Percentiles rank a stretch among this genome's conserved stretches.
phyloP scores from a whole-genome alignment of 495 filamentous ascomycete species.

The Alectoria sarmentosa region DNA sequence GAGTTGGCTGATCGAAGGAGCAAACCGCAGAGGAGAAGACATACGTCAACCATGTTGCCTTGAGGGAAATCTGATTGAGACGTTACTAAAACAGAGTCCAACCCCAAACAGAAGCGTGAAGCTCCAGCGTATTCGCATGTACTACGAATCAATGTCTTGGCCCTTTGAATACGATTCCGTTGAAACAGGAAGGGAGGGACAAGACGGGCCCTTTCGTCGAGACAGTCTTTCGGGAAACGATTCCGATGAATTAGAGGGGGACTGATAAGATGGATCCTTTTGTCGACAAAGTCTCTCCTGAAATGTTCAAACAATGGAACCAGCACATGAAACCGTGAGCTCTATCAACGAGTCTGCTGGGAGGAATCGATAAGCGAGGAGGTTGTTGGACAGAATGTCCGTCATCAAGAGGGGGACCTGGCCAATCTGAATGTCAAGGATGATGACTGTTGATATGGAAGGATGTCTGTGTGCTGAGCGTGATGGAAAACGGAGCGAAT shows the following conservation, averaged over 20 bases:
- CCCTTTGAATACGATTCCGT: not conserved
- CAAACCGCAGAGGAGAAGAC: not conserved
- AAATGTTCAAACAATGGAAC: too few relatives aligned
- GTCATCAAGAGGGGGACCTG: too few relatives aligned
- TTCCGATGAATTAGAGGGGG: not conserved
- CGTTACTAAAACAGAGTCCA: not conserved
- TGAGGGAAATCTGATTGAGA: not conserved
- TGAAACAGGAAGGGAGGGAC: not conserved
- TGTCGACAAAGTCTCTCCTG: not conserved
- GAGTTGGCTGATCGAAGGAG: not conserved
- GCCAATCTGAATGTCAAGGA: too few relatives aligned
- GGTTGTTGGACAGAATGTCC: too few relatives aligned
- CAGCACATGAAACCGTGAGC: too few relatives aligned
- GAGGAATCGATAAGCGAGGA: too few relatives aligned
- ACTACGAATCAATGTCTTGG: not conserved
- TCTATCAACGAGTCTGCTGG: too few relatives aligned
- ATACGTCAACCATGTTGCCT: not conserved
- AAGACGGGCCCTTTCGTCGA: too few relatives aligned
- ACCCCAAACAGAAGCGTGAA: rapidly evolving
- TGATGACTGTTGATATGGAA: too few relatives aligned
- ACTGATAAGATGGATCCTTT: not conserved
- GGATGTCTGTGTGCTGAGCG: too few relatives aligned
- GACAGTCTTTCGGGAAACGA: too few relatives aligned
- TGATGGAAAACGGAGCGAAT: too few relatives aligned
- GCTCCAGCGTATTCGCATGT: not conserved